Evolutionary conservation across 2,329 filamentous ascomycete genomes (phyloP).

Genomic region (Cladosporium austrohemisphaericum): DNA sequence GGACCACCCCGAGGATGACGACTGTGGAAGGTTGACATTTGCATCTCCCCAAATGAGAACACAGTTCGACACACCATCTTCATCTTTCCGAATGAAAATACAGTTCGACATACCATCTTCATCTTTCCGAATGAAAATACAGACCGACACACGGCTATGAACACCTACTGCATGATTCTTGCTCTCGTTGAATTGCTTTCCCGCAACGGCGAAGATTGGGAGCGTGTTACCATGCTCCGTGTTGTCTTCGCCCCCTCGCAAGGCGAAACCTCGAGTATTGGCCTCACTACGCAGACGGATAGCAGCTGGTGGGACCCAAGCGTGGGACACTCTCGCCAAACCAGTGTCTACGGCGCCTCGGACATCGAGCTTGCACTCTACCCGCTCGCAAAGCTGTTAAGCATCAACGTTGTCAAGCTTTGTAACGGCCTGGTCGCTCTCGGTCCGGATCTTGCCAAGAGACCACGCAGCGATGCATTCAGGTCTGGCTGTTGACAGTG

Average conservation of each 20-base stretch:
- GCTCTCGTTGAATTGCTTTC: slow-evolving; percentile 27
- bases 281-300: slow-evolving; percentile 16
- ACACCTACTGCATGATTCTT: slow-evolving; percentile 31
- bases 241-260: slow-evolving; percentile 22
- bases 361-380: slow-evolving; percentile 29
- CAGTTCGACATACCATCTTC: too few relatives aligned
- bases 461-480: too few relatives aligned
- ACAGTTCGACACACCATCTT: too few relatives aligned
- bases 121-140: slow-evolving; percentile 23
- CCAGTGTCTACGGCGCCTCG: slow-evolving; percentile 24
- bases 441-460: too few relatives aligned
- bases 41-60: too few relatives aligned
- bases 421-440: too few relatives aligned
- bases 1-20: too few relatives aligned
- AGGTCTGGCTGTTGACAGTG: too few relatives aligned
- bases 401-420: slow-evolving; percentile 27
- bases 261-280: background rate
- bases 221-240: slow-evolving; percentile 21
- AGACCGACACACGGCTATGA: slow-evolving; percentile 23
- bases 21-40: slow-evolving; percentile 29
- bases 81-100: too few relatives aligned
- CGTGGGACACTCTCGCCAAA: slow-evolving; percentile 20
- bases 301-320: slow-evolving; percentile 25
- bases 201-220: slow-evolving; percentile 14
- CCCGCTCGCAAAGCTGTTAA: slow-evolving; percentile 23